Percentiles rank a stretch among this genome's conserved stretches.
phyloP scores from a whole-genome alignment of 352 stramenopile species.

The Halophytophthora polymorphica region DNA sequence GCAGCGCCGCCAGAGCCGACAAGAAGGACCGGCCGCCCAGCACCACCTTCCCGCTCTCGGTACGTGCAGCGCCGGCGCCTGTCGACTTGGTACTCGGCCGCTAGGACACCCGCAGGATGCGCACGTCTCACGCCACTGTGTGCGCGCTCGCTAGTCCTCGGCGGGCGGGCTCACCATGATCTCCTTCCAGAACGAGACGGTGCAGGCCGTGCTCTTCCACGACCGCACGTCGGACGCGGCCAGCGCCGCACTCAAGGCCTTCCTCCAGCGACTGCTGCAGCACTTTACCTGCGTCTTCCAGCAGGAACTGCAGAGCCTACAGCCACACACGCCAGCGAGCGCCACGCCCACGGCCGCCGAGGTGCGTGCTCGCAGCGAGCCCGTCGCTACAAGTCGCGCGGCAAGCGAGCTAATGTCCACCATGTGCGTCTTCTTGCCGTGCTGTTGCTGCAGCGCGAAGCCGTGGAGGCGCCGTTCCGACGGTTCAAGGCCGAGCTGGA shows the following conservation, averaged over 20 bases:
- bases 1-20: constrained; percentile 14
- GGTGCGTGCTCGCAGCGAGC: constrained; percentile 8
- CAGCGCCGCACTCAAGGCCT: constrained; percentile 42
- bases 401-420: no score
- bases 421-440: background rate
- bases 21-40: constrained; percentile 26
- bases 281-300: constrained; percentile 44
- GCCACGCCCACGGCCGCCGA: constrained; percentile 32
- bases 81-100: no score
- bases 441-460: constrained; percentile 24
- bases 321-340: constrained; percentile 40
- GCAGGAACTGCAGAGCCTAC: constrained; percentile 41
- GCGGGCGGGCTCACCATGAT: constrained; percentile 66
- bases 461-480: constrained; percentile 29
- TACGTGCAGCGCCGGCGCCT: no score
- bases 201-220: constrained; percentile 79
- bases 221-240: constrained; percentile 56
- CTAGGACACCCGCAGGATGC: no score
- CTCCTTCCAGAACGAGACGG: constrained; percentile 49
- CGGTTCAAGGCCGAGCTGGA: constrained; percentile 31
- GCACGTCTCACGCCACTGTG: no score
- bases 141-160: no score
- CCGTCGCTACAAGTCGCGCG: background rate
- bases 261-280: constrained; percentile 53
- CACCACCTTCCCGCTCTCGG: constrained; percentile 20